Conservation (phyloP, 164 flowering plant genomes). For the Kingdonia uniflora region DNA sequence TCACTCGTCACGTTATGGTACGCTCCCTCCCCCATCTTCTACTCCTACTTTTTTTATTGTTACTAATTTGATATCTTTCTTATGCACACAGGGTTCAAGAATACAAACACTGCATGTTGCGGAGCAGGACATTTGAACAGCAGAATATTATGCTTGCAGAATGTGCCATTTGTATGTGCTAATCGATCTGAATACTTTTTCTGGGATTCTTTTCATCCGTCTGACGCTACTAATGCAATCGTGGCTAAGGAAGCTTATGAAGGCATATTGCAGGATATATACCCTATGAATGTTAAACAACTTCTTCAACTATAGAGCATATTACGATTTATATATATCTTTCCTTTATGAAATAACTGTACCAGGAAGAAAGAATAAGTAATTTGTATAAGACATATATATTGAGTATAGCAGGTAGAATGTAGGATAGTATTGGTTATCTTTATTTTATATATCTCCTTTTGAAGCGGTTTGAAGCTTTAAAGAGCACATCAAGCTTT, state of each 20-base stretch:
- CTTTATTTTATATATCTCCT: too few species aligned
- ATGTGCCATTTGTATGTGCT: background rate
- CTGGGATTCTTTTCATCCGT: constrained; percentile 10
- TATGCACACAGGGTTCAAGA: constrained; percentile 8
- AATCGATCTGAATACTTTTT: constrained; percentile 8
- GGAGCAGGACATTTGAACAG: background rate
- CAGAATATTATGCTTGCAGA: background rate
- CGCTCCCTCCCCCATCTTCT: background rate
- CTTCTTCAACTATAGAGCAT: constrained; percentile 2
- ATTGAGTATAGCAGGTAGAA: too few species aligned
- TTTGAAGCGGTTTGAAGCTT: too few species aligned
- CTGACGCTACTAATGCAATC: constrained; percentile 5
- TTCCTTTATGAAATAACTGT: too few species aligned
- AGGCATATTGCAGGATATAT: background rate
- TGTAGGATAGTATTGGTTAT: too few species aligned
- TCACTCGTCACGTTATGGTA: constrained; percentile 4
- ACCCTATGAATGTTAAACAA: constrained; percentile 4
- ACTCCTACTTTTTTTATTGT: background rate
- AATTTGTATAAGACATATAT: too few species aligned
- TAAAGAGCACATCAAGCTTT: too few species aligned
- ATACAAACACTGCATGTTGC: background rate
- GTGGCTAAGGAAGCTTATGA: constrained; percentile 1
- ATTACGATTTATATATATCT: too few species aligned
- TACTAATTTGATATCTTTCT: too few species aligned
- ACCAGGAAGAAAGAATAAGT: too few species aligned